A percentile compares a stretch with the other conserved stretches of the same genome.
These are phyloP conservation scores for Chrysoporthe austroafricana DNA, from an alignment of 2,329 filamentous ascomycete genomes.

Conservation along the genomic window DNA sequence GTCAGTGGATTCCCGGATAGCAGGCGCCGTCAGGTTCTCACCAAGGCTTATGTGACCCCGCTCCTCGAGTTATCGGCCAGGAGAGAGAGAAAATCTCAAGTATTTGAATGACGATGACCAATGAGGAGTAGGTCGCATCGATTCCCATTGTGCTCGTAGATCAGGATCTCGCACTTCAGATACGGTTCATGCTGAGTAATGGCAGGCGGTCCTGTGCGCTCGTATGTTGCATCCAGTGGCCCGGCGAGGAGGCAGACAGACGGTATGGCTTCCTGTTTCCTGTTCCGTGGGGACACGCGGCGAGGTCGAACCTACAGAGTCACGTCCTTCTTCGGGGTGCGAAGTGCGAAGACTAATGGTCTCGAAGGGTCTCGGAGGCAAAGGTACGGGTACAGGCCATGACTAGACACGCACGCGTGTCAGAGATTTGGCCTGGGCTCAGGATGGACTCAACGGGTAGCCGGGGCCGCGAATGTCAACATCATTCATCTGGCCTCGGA, in stretches of 20 bases:
- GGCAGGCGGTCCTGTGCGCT: not conserved
- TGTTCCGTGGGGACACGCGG: not conserved
- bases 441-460: not conserved
- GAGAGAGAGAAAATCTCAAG: not conserved
- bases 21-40: not conserved
- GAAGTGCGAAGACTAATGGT: conserved; percentile 2
- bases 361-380: not conserved
- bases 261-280: not conserved
- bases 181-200: not conserved
- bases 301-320: not conserved
- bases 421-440: not conserved
- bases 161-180: not conserved
- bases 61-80: not conserved
- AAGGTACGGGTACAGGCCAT: conserved; percentile 1
- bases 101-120: not conserved
- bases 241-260: not conserved
- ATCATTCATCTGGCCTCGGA: conserved; percentile 8
- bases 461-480: conserved; percentile 8
- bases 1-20: not conserved
- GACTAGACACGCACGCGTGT: conserved; percentile 6
- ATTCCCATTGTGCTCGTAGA: conserved; percentile 21
- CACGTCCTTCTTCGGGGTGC: not conserved
- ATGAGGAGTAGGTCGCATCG: conserved; percentile 5
- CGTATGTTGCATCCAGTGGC: not conserved
- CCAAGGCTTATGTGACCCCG: not conserved